These are phyloP conservation scores for Suillus subalutaceus DNA, from an alignment of 768 basidiomycete species.

Conservation along the genomic window DNA sequence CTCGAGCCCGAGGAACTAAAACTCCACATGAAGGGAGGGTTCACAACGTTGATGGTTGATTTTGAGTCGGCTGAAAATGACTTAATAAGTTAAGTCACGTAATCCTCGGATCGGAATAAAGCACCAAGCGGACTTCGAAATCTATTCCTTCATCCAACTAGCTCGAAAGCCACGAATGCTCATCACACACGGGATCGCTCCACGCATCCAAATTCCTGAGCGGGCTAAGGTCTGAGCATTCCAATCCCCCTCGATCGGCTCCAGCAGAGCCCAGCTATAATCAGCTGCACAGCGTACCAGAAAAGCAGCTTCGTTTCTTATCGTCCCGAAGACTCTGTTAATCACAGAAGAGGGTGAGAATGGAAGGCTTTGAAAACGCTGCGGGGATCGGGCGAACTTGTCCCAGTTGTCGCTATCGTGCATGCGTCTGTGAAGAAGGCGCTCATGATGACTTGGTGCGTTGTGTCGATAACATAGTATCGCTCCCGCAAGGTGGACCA, in stretches of 20 bases:
- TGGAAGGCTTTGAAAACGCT: neutral
- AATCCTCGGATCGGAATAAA: neutral
- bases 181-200: conserved; percentile 52
- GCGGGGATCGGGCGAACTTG: neutral
- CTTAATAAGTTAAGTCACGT: no score
- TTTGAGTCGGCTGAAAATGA: no score
- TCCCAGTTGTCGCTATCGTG: neutral
- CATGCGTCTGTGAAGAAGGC: neutral
- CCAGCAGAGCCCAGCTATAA: conserved; percentile 55
- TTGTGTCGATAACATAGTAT: neutral
- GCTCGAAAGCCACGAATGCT: conserved; percentile 70
- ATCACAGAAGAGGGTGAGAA: neutral
- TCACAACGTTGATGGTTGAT: no score
- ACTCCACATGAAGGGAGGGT: no score
- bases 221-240: conserved; percentile 72
- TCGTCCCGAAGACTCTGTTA: neutral
- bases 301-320: neutral
- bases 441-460: neutral
- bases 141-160: conserved; percentile 24
- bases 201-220: conserved; percentile 46
- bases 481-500: neutral
- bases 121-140: neutral
- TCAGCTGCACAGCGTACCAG: neutral
- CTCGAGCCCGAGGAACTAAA: no score
- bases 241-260: conserved; percentile 62